Conservation (phyloP, 140 eudicot species). For the Senecio squalidus region DNA sequence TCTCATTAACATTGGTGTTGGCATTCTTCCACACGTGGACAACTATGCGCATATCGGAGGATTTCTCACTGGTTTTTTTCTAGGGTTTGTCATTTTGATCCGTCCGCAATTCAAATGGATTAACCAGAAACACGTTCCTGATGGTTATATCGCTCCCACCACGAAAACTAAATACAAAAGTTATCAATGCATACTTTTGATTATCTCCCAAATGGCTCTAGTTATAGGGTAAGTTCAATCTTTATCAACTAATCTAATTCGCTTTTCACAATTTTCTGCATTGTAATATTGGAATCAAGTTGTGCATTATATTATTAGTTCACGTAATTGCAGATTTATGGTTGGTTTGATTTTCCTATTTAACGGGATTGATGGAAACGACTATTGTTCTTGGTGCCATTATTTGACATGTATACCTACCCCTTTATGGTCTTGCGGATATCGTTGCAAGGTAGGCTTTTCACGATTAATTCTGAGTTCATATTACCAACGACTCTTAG, state of each 20-base stretch:
- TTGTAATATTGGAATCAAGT: background rate
- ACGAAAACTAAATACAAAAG: constrained; percentile 56
- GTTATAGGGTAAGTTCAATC: constrained; percentile 33
- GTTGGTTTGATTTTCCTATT: constrained; percentile 37
- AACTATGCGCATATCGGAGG: constrained; percentile 89
- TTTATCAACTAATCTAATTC: background rate
- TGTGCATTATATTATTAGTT: background rate
- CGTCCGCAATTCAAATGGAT: constrained; percentile 79
- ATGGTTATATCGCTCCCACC: constrained; percentile 35
- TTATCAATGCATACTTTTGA: constrained; percentile 52
- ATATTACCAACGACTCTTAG: background rate
- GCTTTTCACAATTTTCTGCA: background rate
- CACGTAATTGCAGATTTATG: constrained; percentile 31
- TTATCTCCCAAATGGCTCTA: constrained; percentile 30
- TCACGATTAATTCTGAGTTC: background rate
- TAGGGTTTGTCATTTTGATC: constrained; percentile 57
- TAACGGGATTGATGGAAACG: constrained; percentile 57
- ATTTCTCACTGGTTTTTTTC: constrained; percentile 66
- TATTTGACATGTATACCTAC: constrained; percentile 72
- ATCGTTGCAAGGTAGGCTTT: constrained; percentile 40
- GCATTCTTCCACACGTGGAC: constrained; percentile 75
- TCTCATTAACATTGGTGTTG: constrained; percentile 51
- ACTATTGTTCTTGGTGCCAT: constrained; percentile 77
- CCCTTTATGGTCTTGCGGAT: constrained; percentile 56
- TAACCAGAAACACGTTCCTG: constrained; percentile 43